These are phyloP conservation scores for Didymella keratinophila DNA, from an alignment of 2,329 filamentous ascomycete species.

Conservation along the genomic window DNA sequence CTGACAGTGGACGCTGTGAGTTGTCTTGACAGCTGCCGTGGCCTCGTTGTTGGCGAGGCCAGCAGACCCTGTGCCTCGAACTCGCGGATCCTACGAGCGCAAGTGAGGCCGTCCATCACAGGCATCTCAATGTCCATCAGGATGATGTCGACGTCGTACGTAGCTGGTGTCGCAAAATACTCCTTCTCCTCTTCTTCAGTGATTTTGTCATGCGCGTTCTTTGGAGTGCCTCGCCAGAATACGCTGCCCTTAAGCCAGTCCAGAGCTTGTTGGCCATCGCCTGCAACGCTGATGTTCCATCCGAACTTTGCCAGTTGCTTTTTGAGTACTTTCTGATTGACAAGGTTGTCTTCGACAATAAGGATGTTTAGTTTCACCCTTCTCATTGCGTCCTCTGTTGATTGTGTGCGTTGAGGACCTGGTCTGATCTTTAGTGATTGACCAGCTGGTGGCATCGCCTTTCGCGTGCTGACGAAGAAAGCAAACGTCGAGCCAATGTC, in stretches of 20 bases:
- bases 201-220: background rate
- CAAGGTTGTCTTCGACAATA: slow-evolving; percentile 51
- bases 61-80: slow-evolving; percentile 37
- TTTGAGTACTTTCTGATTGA: slow-evolving; percentile 53
- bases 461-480: slow-evolving; percentile 50
- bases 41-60: slow-evolving; percentile 3
- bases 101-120: slow-evolving; percentile 45
- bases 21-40: background rate
- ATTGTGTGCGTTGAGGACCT: slow-evolving; percentile 17
- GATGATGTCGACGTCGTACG: slow-evolving; percentile 33
- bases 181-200: slow-evolving; percentile 1
- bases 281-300: slow-evolving; percentile 49
- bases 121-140: slow-evolving; percentile 50
- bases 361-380: slow-evolving; percentile 34
- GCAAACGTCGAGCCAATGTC: slow-evolving; percentile 50
- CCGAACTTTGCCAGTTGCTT: slow-evolving; percentile 50
- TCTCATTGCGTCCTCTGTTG: slow-evolving; percentile 35
- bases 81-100: slow-evolving; percentile 38
- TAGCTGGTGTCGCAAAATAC: slow-evolving; percentile 1
- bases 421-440: slow-evolving; percentile 18
- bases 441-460: slow-evolving; percentile 23
- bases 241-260: slow-evolving; percentile 44
- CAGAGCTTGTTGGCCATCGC: slow-evolving; percentile 51
- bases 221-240: slow-evolving; percentile 31
- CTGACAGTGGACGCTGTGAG: slow-evolving; percentile 7